These are phyloP conservation scores for Helicostylum pulchrum DNA, from an alignment of 192 early-diverging fungal species.

Conservation along the genomic window DNA sequence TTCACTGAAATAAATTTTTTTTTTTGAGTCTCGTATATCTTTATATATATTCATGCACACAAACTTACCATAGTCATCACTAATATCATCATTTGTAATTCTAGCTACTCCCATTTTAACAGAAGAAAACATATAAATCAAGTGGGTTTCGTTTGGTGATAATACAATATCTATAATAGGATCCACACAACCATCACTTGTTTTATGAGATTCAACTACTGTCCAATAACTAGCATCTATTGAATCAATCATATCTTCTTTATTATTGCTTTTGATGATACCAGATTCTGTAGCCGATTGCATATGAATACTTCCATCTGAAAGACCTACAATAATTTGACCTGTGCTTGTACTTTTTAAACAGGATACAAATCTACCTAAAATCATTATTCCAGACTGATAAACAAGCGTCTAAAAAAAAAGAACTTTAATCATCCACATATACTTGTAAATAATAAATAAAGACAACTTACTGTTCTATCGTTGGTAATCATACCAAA, in stretches of 20 bases:
- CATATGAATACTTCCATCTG: conserved; percentile 32
- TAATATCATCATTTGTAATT: conserved; percentile 14
- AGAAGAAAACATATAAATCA: conserved; percentile 27
- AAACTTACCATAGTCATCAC: conserved; percentile 1
- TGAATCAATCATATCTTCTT: not conserved
- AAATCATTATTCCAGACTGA: conserved; percentile 12
- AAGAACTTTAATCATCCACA: not conserved
- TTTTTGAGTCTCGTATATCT: not conserved
- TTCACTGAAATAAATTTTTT: not conserved
- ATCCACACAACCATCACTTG: conserved; percentile 21
- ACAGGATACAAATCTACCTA: conserved; percentile 20
- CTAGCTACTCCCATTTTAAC: conserved; percentile 23
- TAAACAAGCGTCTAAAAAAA: conserved; percentile 2
- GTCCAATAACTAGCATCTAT: conserved; percentile 22
- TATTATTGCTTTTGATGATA: not conserved
- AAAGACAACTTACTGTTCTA: not conserved
- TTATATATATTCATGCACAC: not conserved
- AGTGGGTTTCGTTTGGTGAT: conserved; percentile 32
- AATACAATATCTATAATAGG: conserved; percentile 18
- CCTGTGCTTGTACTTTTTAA: conserved; percentile 3
- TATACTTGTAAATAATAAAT: not conserved
- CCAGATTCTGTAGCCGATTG: not conserved
- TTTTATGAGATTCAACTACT: conserved; percentile 7
- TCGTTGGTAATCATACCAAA: conserved; percentile 1
- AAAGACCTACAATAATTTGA: conserved; percentile 23